Evolutionary conservation across 2,329 filamentous ascomycete species (phyloP).

Genomic region (Diplodia intermedia): DNA sequence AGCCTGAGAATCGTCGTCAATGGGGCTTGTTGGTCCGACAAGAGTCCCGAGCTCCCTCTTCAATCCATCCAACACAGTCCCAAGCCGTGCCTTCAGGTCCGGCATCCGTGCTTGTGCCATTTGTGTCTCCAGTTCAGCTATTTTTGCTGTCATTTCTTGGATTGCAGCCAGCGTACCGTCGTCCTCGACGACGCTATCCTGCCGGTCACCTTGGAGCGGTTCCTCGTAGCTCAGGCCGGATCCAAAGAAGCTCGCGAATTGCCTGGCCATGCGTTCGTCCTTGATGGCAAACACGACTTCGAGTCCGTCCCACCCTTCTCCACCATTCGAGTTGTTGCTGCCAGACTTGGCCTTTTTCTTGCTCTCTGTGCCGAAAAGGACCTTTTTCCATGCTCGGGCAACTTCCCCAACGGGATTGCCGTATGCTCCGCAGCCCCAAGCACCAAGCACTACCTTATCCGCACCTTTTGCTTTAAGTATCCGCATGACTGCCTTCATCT

Average conservation of each 20-base stretch:
- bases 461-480: slow-evolving; percentile 57
- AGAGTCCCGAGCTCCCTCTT: slow-evolving; percentile 42
- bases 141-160: slow-evolving; percentile 45
- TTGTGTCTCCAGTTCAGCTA: slow-evolving; percentile 47
- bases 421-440: slow-evolving; percentile 70
- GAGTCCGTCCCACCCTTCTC: slow-evolving; percentile 53
- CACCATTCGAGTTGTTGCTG: slow-evolving; percentile 32
- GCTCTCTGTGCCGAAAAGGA: slow-evolving; percentile 44
- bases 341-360: slow-evolving; percentile 36
- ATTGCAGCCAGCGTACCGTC: slow-evolving; percentile 39
- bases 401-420: slow-evolving; percentile 67
- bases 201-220: slow-evolving; percentile 50
- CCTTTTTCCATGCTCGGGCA: slow-evolving; percentile 61
- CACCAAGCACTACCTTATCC: slow-evolving; percentile 63
- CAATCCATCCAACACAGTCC: slow-evolving; percentile 42
- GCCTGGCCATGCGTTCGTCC: slow-evolving; percentile 58
- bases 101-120: slow-evolving; percentile 45
- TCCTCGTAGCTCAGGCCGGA: slow-evolving; percentile 46
- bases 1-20: slow-evolving; percentile 19
- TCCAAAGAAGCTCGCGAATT: slow-evolving; percentile 60
- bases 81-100: slow-evolving; percentile 44
- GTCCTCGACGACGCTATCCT: slow-evolving; percentile 46
- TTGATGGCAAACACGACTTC: slow-evolving; percentile 67
- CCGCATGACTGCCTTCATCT: slow-evolving; percentile 66
- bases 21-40: background rate